phyloP scores from a whole-genome alignment of 371 early-diverging fungal species.

The Actinomucor elegans region DNA sequence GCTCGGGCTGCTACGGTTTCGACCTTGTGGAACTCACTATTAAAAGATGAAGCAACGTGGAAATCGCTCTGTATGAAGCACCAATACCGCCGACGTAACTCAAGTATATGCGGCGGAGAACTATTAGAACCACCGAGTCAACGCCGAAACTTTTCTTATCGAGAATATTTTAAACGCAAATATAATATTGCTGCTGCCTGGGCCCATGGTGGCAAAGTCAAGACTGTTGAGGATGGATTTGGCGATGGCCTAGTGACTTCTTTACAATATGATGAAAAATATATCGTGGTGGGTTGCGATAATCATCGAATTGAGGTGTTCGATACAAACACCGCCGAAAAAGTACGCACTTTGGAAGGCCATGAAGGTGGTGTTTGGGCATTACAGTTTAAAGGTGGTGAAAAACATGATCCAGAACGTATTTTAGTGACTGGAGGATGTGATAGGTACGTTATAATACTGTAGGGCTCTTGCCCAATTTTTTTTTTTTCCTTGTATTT shows the following conservation, averaged over 20 bases:
- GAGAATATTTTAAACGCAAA: conserved; percentile 74
- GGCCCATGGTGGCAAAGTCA: conserved; percentile 69
- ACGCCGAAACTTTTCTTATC: conserved; percentile 61
- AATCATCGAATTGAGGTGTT: conserved; percentile 84
- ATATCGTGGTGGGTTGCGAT: conserved; percentile 85
- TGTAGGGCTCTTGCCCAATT: conserved; percentile 17
- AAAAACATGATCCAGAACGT: conserved; percentile 60
- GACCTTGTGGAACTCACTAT: conserved; percentile 71
- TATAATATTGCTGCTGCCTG: conserved; percentile 76
- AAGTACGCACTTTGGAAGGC: conserved; percentile 72
- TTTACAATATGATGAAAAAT: conserved; percentile 83
- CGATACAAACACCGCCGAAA: conserved; percentile 70
- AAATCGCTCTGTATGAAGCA: conserved; percentile 50
- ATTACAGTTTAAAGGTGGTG: conserved; percentile 73
- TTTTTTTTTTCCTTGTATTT: conserved; percentile 2
- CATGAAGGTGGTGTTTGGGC: conserved; percentile 98
- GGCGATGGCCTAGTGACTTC: conserved; percentile 81
- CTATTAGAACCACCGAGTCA: conserved; percentile 47
- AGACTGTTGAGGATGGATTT: conserved; percentile 75
- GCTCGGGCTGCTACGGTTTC: conserved; percentile 75
- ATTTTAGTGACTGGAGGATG: conserved; percentile 78
- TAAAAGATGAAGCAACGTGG: conserved; percentile 64
- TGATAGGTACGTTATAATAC: conserved; percentile 63
- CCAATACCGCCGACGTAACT: conserved; percentile 47
- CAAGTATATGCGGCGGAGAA: conserved; percentile 52